phyloP scores from a whole-genome alignment of 2,329 filamentous ascomycete species.

The Cordyceps cateniannulata region DNA sequence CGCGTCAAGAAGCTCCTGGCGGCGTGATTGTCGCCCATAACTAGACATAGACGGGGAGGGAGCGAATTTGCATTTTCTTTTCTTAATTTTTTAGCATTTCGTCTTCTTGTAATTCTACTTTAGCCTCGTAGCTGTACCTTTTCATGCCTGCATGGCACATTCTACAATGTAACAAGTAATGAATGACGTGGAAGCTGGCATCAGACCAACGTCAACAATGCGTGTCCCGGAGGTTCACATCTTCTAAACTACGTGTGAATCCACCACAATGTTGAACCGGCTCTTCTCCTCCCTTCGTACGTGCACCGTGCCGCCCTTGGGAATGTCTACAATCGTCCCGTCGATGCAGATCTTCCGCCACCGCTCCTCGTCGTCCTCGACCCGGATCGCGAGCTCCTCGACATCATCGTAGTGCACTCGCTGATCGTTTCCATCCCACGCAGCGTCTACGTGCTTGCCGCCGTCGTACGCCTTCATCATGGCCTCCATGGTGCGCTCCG shows the following conservation, averaged over 20 bases:
- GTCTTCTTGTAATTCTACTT: not conserved
- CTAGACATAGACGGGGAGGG: not conserved
- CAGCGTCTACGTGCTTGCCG: conserved; percentile 48
- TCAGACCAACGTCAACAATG: too few species aligned
- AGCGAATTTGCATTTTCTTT: not conserved
- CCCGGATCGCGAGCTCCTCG: conserved; percentile 58
- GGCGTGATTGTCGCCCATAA: not conserved
- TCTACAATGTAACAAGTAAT: not conserved
- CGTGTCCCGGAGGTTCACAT: not conserved
- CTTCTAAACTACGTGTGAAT: conserved; percentile 16
- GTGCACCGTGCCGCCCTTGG: conserved; percentile 63
- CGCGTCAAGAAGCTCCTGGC: conserved; percentile 41
- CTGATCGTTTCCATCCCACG: conserved; percentile 45
- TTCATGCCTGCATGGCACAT: not conserved
- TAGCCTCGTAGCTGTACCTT: not conserved
- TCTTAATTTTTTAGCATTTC: not conserved
- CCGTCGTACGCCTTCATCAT: conserved; percentile 61
- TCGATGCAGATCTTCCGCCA: conserved; percentile 92
- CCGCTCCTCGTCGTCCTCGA: conserved; percentile 58
- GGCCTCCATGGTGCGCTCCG: conserved; percentile 65
- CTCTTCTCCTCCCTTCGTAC: conserved; percentile 43
- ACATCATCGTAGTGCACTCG: conserved; percentile 66
- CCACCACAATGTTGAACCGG: conserved; percentile 39
- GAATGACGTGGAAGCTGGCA: not conserved
- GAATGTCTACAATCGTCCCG: conserved; percentile 74